These are phyloP conservation scores for Vaccinium myrtillus DNA, from an alignment of 148 eudicot species.

Conservation along the genomic window DNA sequence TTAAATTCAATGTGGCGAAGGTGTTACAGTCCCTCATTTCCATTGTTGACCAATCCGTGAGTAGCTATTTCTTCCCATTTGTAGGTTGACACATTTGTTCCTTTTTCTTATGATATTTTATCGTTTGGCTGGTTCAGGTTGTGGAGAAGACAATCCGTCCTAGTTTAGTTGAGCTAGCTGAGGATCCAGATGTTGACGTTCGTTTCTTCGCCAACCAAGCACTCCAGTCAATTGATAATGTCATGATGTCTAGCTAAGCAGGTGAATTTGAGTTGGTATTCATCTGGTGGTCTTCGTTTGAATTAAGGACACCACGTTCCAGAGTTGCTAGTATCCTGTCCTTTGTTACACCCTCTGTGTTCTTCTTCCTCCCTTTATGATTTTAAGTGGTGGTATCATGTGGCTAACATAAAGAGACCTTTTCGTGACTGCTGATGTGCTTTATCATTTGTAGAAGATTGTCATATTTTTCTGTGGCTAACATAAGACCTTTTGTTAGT, in stretches of 20 bases:
- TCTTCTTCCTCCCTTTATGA: neutral
- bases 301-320: neutral
- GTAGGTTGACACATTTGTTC: neutral
- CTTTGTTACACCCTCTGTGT: neutral
- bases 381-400: constrained; percentile 7
- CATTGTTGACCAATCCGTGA: constrained; percentile 80
- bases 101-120: neutral
- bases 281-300: neutral
- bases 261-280: neutral
- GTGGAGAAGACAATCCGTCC: constrained; percentile 82
- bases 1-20: constrained; percentile 93
- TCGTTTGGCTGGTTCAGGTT: constrained; percentile 41
- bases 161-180: constrained; percentile 67
- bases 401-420: neutral
- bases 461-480: constrained; percentile 3
- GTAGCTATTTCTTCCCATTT: constrained; percentile 23
- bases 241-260: constrained; percentile 75
- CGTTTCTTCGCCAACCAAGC: constrained; percentile 88
- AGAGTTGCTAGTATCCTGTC: no score
- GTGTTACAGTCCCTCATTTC: constrained; percentile 81
- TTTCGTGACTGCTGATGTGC: constrained; percentile 8
- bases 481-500: neutral
- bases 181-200: constrained; percentile 96
- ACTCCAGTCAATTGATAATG: constrained; percentile 76
- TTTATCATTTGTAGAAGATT: constrained; percentile 9